These are phyloP conservation scores for Clausena lansium DNA, from an alignment of 345 rosid genomes.

Conservation along the genomic window DNA sequence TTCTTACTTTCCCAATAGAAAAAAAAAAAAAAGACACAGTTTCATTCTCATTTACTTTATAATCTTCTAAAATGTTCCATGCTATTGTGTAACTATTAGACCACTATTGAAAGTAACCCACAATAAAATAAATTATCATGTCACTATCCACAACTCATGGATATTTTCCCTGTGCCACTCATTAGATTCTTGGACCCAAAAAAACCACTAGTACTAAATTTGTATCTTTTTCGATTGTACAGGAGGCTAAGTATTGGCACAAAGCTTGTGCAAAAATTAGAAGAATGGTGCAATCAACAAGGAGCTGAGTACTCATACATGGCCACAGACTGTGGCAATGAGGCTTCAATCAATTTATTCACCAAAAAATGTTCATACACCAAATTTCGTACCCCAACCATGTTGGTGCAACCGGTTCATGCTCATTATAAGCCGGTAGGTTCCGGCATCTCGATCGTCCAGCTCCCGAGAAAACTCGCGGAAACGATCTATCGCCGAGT, in stretches of 20 bases:
- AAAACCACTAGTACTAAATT: background rate
- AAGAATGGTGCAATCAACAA: slow-evolving; percentile 62
- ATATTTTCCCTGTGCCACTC: background rate
- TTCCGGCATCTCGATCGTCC: slow-evolving; percentile 34
- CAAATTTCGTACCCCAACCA: slow-evolving; percentile 52
- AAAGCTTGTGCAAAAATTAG: slow-evolving; percentile 50
- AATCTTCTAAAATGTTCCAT: slow-evolving; percentile 11
- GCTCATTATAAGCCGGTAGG: slow-evolving; percentile 48
- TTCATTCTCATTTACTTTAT: background rate
- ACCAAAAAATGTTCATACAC: slow-evolving; percentile 47
- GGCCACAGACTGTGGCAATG: slow-evolving; percentile 69
- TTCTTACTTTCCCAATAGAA: background rate
- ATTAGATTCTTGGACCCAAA: background rate
- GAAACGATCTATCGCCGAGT: slow-evolving; percentile 37
- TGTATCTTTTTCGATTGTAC: slow-evolving; percentile 9
- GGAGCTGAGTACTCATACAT: slow-evolving; percentile 69
- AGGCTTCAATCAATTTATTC: slow-evolving; percentile 66
- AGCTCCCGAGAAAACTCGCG: slow-evolving; percentile 30
- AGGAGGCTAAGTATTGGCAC: slow-evolving; percentile 72
- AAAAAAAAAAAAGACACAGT: background rate
- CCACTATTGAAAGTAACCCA: background rate
- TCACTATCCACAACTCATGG: background rate
- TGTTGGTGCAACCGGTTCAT: slow-evolving; percentile 76
- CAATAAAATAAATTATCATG: slow-evolving; percentile 3
- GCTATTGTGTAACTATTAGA: background rate